phyloP scores from a whole-genome alignment of 2,329 filamentous ascomycete species.

The Aaosphaeria pasadenensis region DNA sequence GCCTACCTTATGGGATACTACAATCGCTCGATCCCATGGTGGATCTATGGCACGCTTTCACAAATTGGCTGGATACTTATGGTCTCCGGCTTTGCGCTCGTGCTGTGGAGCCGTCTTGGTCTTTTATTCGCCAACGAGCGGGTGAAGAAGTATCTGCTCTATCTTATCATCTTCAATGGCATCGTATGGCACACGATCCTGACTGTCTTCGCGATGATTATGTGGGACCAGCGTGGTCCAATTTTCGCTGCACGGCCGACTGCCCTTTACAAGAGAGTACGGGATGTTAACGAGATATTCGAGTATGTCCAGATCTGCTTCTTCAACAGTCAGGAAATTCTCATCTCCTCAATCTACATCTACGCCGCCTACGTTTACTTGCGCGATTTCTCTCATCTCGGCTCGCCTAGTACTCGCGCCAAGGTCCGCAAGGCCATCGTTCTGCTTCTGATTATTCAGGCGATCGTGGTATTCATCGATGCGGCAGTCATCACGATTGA shows the following conservation, averaged over 20 bases:
- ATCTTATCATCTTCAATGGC: conserved; percentile 53
- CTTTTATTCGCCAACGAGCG: conserved; percentile 43
- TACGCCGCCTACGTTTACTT: neutral
- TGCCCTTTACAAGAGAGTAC: neutral
- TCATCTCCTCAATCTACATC: conserved; percentile 38
- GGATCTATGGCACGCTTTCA: conserved; percentile 2
- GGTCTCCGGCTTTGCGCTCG: conserved; percentile 59
- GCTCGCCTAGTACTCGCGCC: neutral
- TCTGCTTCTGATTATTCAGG: conserved; percentile 11
- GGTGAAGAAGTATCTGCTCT: conserved; percentile 37
- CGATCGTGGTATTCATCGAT: conserved; percentile 5
- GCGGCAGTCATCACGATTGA: conserved; percentile 8
- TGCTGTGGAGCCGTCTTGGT: conserved; percentile 60
- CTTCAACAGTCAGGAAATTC: conserved; percentile 30
- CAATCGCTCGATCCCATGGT: neutral
- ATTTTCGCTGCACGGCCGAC: neutral
- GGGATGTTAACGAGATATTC: conserved; percentile 12
- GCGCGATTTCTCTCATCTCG: neutral
- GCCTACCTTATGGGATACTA: neutral
- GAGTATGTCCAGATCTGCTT: conserved; percentile 36
- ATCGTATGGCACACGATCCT: conserved; percentile 51
- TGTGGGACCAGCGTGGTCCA: neutral
- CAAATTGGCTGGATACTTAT: conserved; percentile 48
- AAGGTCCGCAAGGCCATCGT: conserved; percentile 8
- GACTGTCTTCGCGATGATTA: conserved; percentile 14